phyloP scores from a whole-genome alignment of 208 protist genomes.

The Porcisia deanei region DNA sequence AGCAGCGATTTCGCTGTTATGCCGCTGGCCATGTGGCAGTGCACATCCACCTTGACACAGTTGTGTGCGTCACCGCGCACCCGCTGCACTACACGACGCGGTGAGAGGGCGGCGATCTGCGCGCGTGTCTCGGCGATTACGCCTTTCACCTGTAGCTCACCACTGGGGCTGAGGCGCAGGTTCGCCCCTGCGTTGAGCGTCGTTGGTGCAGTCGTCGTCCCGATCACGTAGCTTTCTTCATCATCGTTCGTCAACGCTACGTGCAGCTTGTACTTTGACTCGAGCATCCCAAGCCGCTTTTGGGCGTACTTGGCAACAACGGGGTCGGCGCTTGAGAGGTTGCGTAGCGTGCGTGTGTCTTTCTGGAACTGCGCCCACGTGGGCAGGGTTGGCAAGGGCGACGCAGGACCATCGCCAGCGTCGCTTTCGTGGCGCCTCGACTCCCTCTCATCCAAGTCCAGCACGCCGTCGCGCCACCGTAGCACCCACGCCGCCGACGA shows the following conservation, averaged over 20 bases:
- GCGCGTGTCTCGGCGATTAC: neutral
- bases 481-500: neutral
- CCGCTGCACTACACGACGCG: conserved; percentile 19
- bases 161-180: too few relatives aligned
- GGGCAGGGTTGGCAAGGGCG: conserved; percentile 40
- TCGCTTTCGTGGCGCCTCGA: neutral
- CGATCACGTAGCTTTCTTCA: conserved; percentile 40
- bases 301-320: conserved; percentile 66
- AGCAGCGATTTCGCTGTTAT: conserved; percentile 79
- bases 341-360: conserved; percentile 53
- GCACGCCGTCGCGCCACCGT: conserved; percentile 22
- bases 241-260: conserved; percentile 79
- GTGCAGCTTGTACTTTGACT: conserved; percentile 86
- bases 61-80: conserved; percentile 73
- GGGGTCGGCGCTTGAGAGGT: conserved; percentile 40
- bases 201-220: neutral
- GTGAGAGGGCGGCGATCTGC: neutral
- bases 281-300: conserved; percentile 79
- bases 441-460: conserved; percentile 2
- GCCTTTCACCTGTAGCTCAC: too few relatives aligned
- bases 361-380: conserved; percentile 66
- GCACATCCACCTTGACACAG: conserved; percentile 86
- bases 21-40: conserved; percentile 80
- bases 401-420: neutral
- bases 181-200: neutral